These are phyloP conservation scores for Phaeosphaeria sp. DNA, from an alignment of 2,329 filamentous ascomycete species.

Conservation along the genomic window DNA sequence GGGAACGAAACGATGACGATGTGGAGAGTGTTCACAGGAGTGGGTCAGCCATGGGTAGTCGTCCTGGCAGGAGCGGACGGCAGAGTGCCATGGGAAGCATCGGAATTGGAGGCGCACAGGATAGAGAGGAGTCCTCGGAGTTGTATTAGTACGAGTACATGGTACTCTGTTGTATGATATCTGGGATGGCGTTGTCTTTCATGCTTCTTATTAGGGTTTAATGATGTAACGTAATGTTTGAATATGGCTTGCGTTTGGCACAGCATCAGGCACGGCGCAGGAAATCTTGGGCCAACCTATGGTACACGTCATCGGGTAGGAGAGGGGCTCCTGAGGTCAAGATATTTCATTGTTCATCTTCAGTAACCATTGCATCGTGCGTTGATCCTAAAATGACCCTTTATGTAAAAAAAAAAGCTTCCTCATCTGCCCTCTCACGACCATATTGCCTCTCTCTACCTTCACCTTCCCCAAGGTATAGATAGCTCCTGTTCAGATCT, in stretches of 20 bases:
- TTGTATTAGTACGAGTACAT: slow-evolving; percentile 28
- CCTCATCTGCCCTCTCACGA: background rate
- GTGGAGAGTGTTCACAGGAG: slow-evolving; percentile 19
- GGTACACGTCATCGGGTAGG: background rate
- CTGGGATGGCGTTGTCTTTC: background rate
- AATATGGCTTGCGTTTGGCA: background rate
- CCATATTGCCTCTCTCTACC: background rate
- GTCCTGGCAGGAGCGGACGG: slow-evolving; percentile 23
- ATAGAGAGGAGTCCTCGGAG: slow-evolving; percentile 18
- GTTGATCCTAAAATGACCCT: background rate
- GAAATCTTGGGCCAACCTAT: background rate
- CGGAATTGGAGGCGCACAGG: slow-evolving; percentile 13
- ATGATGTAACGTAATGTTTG: slow-evolving; percentile 5
- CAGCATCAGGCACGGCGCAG: background rate
- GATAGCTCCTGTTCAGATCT: background rate
- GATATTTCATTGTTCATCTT: background rate
- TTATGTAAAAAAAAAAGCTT: too few relatives aligned
- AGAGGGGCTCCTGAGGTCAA: background rate
- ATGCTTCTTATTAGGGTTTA: slow-evolving; percentile 1
- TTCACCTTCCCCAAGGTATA: background rate
- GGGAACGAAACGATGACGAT: slow-evolving; percentile 39
- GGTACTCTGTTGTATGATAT: slow-evolving; percentile 1
- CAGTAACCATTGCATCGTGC: background rate
- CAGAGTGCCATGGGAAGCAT: slow-evolving; percentile 26
- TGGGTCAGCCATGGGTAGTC: slow-evolving; percentile 25